Evolutionary conservation across 2,329 filamentous ascomycete genomes (phyloP).

Genomic region (Dactylellina sp.): DNA sequence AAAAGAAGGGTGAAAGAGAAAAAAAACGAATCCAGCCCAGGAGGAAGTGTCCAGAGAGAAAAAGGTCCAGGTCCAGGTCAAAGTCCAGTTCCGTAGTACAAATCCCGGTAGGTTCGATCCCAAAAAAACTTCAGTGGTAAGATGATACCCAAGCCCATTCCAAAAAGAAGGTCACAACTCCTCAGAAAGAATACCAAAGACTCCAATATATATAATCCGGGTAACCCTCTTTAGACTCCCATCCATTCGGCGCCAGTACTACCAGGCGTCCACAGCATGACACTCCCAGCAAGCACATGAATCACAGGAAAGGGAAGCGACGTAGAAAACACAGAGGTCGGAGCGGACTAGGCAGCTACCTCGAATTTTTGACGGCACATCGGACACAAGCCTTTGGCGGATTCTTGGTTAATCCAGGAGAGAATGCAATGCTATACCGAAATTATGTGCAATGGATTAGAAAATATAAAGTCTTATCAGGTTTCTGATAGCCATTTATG

Average conservation of each 20-base stretch:
- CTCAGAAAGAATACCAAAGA: too few relatives aligned
- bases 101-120: conserved; percentile 7
- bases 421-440: conserved; percentile 84
- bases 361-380: conserved; percentile 86
- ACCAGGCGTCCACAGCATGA: conserved; percentile 37
- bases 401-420: conserved; percentile 95
- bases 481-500: conserved; percentile 23
- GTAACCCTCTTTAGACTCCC: background rate
- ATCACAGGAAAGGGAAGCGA: conserved; percentile 40
- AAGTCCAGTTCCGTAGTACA: conserved; percentile 31
- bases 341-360: conserved; percentile 57
- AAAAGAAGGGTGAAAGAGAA: background rate
- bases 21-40: background rate
- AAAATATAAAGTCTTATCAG: too few relatives aligned
- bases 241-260: background rate
- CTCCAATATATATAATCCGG: too few relatives aligned
- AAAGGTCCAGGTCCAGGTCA: conserved; percentile 4
- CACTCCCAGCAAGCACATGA: conserved; percentile 22
- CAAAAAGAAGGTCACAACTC: background rate
- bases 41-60: background rate
- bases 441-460: too few relatives aligned
- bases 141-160: background rate
- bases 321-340: conserved; percentile 42
- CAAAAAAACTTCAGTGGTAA: background rate
- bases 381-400: conserved; percentile 91